Evolutionary conservation across 2,329 filamentous ascomycete species (phyloP), one percentile per base, ranked within the genome.

Genomic region (Xylaria sp.): DNA sequence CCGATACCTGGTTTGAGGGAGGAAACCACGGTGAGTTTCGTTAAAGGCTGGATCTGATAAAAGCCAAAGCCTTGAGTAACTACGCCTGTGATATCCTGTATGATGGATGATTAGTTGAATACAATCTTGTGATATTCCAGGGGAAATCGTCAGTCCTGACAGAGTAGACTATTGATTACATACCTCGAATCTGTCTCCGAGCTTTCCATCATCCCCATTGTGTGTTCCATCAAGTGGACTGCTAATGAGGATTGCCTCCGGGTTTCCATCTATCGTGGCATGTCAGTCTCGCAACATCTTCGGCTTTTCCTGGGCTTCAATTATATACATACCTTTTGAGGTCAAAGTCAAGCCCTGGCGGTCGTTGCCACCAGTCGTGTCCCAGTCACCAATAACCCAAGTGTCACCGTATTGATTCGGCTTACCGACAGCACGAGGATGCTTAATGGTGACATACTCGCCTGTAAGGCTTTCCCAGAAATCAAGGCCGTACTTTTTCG

Each of bases 401-500:
- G 89, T 89, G 73, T 93, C 90, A 28, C 90, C 89, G 74, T 85
- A 92, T 63, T 78, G 81, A 76, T 89, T 92, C 1, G 90, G 88
- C 64, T 86, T 87, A 59, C 84, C 83, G 54, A 92, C 79, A 51
- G 87, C 88, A 13, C 81, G 84, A 1, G 88, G 86, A 54, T 80
- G 83, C 72, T 83, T 83, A 56, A 93, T 80, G 0, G 87, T 91
- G 15, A 93, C 90, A 7, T 92, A 82, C 78, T 92, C 89, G 33
- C 90, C 91, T 63, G 82, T 83, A 66, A 93, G 79, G 70, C 86
- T 89, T 83, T 93, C 89, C 91, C 90, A 93, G 76, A 92, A 93
- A 77, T 93, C 91, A 36, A 93, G 81, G 2, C 90, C 91, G 74
- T 89, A 93, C 49, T 81, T 79, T 26, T 81, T 80, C 1, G 90